These are phyloP conservation scores for Clarireedia sp. DNA, from an alignment of 2,329 filamentous ascomycete genomes.

Conservation along the genomic window DNA sequence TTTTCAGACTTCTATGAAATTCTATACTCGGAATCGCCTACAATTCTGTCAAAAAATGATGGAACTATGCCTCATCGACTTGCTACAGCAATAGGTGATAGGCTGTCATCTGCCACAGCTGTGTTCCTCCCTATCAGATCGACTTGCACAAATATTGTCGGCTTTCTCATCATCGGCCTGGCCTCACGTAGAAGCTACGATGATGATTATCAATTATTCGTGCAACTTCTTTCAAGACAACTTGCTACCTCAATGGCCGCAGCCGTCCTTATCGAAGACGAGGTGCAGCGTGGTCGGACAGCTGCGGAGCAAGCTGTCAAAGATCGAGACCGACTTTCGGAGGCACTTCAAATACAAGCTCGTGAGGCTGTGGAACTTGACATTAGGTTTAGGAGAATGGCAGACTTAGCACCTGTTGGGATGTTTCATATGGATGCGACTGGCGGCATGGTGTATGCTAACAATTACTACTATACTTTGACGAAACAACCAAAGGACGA, in stretches of 20 bases:
- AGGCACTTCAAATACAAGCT: slow-evolving; percentile 52
- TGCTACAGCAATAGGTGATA: not conserved
- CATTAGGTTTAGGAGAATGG: slow-evolving; percentile 60
- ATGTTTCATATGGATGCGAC: slow-evolving; percentile 62
- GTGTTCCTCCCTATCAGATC: slow-evolving; percentile 26
- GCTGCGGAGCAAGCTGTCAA: slow-evolving; percentile 67
- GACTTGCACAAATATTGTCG: slow-evolving; percentile 61
- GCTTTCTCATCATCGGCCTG: slow-evolving; percentile 70
- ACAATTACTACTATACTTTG: slow-evolving; percentile 50
- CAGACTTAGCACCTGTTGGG: slow-evolving; percentile 66
- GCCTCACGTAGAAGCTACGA: slow-evolving; percentile 75
- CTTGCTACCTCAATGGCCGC: slow-evolving; percentile 73
- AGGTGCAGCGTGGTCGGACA: slow-evolving; percentile 65
- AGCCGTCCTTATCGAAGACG: slow-evolving; percentile 75
- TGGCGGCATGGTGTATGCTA: slow-evolving; percentile 62
- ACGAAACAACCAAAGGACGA: slow-evolving; percentile 3
- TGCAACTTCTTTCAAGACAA: slow-evolving; percentile 66
- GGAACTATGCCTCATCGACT: not conserved
- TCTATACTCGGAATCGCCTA: slow-evolving; percentile 1
- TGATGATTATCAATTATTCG: slow-evolving; percentile 70
- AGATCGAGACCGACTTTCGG: slow-evolving; percentile 64
- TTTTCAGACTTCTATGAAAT: not conserved
- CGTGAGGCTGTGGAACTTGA: slow-evolving; percentile 43
- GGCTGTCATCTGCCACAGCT: not conserved
- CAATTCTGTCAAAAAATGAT: not conserved